Evolutionary conservation across 2,329 filamentous ascomycete species (phyloP).

Genomic region (Pseudogymnoascus sp.): DNA sequence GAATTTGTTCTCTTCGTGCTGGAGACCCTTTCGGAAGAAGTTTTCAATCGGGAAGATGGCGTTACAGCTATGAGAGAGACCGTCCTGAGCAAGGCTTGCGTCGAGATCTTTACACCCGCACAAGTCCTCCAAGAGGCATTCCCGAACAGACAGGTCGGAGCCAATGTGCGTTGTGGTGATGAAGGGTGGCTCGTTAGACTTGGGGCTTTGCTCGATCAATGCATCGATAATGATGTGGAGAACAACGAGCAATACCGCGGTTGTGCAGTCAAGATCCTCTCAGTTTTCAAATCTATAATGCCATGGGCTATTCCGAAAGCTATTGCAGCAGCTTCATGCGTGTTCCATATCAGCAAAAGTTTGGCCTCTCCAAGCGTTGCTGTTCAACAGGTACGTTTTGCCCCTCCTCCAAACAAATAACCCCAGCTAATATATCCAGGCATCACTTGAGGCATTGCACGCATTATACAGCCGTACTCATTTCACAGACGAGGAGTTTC

Average conservation of each 20-base stretch:
- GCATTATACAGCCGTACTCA: constrained; percentile 69
- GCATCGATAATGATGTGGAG: constrained; percentile 58
- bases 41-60: constrained; percentile 85
- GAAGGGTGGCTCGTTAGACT: constrained; percentile 85
- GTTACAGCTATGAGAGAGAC: constrained; percentile 77
- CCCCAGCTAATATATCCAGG: constrained; percentile 37
- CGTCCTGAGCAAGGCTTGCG: constrained; percentile 77
- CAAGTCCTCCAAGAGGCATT: constrained; percentile 68
- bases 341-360: constrained; percentile 63
- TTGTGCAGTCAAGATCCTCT: constrained; percentile 69
- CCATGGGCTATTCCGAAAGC: constrained; percentile 84
- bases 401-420: neutral
- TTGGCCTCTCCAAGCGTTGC: constrained; percentile 63
- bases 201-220: constrained; percentile 65
- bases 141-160: constrained; percentile 57
- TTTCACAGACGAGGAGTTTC: constrained; percentile 71
- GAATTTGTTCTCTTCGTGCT: constrained; percentile 82
- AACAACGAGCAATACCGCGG: constrained; percentile 59
- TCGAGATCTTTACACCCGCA: constrained; percentile 86
- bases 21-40: constrained; percentile 87
- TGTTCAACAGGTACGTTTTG: constrained; percentile 60
- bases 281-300: constrained; percentile 70
- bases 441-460: constrained; percentile 75
- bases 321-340: constrained; percentile 62
- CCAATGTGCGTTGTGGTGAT: constrained; percentile 63